Evolutionary conservation across 306 rosid species (phyloP).

Genomic region (Rosa rugosa): DNA sequence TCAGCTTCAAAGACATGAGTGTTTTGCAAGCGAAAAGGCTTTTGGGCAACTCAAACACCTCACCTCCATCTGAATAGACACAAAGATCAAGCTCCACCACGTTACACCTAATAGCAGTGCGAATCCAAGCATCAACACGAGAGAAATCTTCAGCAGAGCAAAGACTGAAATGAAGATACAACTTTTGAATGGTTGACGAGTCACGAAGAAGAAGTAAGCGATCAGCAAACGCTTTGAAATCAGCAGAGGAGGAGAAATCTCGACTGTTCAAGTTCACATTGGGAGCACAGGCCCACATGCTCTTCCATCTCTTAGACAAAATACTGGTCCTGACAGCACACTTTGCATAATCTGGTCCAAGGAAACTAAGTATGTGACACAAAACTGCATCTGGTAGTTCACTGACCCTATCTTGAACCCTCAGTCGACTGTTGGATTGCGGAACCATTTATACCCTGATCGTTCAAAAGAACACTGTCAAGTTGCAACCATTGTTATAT

Average conservation of each 20-base stretch:
- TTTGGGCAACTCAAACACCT: not conserved
- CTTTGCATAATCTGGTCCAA: not conserved
- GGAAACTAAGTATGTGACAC: not conserved
- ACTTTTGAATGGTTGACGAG: not conserved
- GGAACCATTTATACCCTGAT: not conserved
- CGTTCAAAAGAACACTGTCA: not conserved
- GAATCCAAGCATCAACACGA: slow-evolving; percentile 1
- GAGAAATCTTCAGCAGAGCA: not conserved
- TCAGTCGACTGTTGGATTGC: not conserved
- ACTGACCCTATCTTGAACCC: not conserved
- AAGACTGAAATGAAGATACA: not conserved
- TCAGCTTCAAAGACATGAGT: not conserved
- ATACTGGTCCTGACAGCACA: not conserved
- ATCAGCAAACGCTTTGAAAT: not conserved
- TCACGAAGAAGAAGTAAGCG: not conserved
- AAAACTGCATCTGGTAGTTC: not conserved
- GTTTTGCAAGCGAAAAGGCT: slow-evolving; percentile 5
- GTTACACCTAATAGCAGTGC: not conserved
- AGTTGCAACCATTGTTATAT: not conserved
- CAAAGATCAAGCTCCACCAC: not conserved
- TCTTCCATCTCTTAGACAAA: not conserved
- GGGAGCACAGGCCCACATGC: not conserved
- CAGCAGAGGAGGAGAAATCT: not conserved
- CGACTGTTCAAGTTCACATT: not conserved
- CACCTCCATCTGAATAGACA: too few relatives aligned